These are phyloP conservation scores for Quercus cerris DNA, from an alignment of 306 rosid genomes.

Conservation along the genomic window DNA sequence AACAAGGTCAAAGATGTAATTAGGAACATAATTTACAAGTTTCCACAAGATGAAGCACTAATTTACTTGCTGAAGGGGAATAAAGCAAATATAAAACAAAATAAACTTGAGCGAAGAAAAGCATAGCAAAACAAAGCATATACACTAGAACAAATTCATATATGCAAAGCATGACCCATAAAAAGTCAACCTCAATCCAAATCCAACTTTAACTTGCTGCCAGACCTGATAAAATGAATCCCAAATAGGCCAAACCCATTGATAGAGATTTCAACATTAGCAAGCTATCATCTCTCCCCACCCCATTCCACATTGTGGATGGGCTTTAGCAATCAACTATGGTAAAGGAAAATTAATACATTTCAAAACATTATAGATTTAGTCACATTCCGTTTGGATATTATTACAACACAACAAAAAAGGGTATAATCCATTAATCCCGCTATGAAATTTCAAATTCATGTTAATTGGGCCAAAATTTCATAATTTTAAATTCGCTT, in stretches of 20 bases:
- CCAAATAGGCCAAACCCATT: neutral
- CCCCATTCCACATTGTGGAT: neutral
- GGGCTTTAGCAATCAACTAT: neutral
- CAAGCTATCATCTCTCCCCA: neutral
- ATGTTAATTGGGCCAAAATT: no score
- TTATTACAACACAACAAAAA: no score
- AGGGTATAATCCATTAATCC: no score
- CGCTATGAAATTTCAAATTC: no score
- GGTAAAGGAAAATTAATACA: no score
- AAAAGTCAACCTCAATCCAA: neutral
- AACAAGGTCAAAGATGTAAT: slow-evolving; percentile 5
- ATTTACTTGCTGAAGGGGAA: neutral
- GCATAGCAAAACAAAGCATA: no score
- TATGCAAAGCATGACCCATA: neutral
- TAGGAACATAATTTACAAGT: neutral
- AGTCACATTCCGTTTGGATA: neutral
- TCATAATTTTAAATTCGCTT: no score
- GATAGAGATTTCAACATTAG: neutral
- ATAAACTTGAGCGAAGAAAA: neutral
- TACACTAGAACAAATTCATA: no score
- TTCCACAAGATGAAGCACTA: neutral
- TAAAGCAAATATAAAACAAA: neutral
- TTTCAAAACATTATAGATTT: no score
- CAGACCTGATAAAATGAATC: neutral
- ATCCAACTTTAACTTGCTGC: neutral